These are phyloP conservation scores for Acrocalymma vagum DNA, from an alignment of 2,329 filamentous ascomycete species.

Conservation along the genomic window DNA sequence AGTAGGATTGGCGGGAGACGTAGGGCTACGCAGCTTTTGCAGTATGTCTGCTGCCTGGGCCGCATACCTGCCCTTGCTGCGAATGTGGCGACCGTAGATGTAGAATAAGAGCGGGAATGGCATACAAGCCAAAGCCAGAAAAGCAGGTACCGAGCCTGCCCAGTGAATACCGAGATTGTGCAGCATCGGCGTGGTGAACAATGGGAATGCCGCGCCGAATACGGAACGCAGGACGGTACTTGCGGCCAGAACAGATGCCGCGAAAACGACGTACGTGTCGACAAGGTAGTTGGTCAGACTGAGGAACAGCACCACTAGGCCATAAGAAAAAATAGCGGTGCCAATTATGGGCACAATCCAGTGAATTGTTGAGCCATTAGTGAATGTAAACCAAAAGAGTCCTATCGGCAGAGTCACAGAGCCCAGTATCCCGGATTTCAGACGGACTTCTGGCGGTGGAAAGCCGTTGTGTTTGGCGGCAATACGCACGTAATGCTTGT, in stretches of 20 bases:
- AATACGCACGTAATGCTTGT: too few species aligned
- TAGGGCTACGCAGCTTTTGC: constrained; percentile 33
- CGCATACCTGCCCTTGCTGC: constrained; percentile 70
- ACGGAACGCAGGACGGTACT: constrained; percentile 56
- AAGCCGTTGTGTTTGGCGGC: too few species aligned
- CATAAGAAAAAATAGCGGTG: constrained; percentile 54
- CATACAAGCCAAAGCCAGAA: constrained; percentile 17
- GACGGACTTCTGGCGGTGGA: constrained; percentile 66
- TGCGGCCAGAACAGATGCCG: constrained; percentile 37
- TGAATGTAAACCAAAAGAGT: constrained; percentile 41
- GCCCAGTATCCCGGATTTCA: constrained; percentile 67
- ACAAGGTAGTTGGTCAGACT: constrained; percentile 71
- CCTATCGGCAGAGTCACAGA: constrained; percentile 63
- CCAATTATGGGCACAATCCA: constrained; percentile 63
- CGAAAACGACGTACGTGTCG: constrained; percentile 62
- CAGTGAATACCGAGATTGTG: constrained; percentile 20
- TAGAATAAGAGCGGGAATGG: constrained; percentile 70
- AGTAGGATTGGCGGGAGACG: too few species aligned
- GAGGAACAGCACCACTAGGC: constrained; percentile 34
- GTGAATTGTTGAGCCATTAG: constrained; percentile 56
- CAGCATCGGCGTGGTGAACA: constrained; percentile 30
- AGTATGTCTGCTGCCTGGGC: constrained; percentile 68
- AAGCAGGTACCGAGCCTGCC: constrained; percentile 17
- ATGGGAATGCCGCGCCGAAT: constrained; percentile 57
- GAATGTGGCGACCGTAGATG: constrained; percentile 68